Evolutionary conservation across 2,329 filamentous ascomycete genomes (phyloP).

Genomic region (Dothideomycetes sp.): DNA sequence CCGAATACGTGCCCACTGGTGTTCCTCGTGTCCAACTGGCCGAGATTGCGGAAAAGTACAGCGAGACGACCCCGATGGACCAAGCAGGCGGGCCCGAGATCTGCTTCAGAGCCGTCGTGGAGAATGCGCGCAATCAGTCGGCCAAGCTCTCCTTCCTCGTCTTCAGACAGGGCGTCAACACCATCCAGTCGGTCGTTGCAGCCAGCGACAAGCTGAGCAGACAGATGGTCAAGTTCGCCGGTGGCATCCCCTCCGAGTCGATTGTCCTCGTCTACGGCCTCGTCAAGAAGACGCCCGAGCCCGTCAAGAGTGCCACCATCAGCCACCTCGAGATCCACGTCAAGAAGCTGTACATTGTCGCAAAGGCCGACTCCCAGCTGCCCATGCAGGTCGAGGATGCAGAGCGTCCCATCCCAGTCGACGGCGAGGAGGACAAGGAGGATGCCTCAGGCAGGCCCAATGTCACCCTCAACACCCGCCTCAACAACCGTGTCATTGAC

Average conservation of each 20-base stretch:
- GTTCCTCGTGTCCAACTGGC: slow-evolving; percentile 50
- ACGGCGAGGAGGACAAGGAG: slow-evolving; percentile 38
- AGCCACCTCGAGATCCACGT: slow-evolving; percentile 78
- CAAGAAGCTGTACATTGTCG: slow-evolving; percentile 69
- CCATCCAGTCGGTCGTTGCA: slow-evolving; percentile 70
- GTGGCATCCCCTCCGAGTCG: slow-evolving; percentile 64
- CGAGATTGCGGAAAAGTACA: slow-evolving; percentile 49
- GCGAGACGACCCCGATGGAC: slow-evolving; percentile 41
- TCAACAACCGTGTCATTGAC: slow-evolving; percentile 89
- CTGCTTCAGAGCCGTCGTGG: slow-evolving; percentile 67
- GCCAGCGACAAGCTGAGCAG: slow-evolving; percentile 54
- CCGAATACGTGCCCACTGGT: slow-evolving; percentile 38
- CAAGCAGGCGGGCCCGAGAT: slow-evolving; percentile 42
- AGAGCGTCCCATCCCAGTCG: slow-evolving; percentile 36
- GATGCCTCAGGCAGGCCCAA: slow-evolving; percentile 50
- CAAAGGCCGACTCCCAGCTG: slow-evolving; percentile 48
- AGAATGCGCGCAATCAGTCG: slow-evolving; percentile 78
- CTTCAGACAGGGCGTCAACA: slow-evolving; percentile 63
- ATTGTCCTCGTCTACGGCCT: slow-evolving; percentile 71
- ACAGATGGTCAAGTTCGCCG: slow-evolving; percentile 92
- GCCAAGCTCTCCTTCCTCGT: slow-evolving; percentile 89
- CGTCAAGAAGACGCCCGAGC: slow-evolving; percentile 72
- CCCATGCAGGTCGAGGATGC: slow-evolving; percentile 49
- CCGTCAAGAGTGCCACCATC: slow-evolving; percentile 78
- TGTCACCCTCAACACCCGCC: slow-evolving; percentile 70